Percentiles rank a stretch among this genome's conserved stretches.
These are phyloP conservation scores for Yamadazyma sp. DNA, from an alignment of 1,139 yeast species.

Conservation along the genomic window DNA sequence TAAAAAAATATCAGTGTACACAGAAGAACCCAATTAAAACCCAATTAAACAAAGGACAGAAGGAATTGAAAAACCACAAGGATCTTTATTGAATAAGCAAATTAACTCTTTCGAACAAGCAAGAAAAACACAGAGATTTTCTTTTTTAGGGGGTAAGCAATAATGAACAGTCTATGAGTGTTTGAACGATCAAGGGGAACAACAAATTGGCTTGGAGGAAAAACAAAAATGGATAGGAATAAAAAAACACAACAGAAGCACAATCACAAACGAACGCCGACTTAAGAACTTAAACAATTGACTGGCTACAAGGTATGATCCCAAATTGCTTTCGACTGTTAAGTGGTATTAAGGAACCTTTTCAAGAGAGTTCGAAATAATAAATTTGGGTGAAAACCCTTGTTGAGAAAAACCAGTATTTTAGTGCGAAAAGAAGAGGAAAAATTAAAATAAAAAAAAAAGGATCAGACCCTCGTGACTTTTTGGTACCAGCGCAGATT, in stretches of 20 bases:
- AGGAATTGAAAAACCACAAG: background rate
- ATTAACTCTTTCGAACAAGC: no score
- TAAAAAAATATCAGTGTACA: conserved; percentile 1
- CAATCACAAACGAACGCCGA: conserved; percentile 1
- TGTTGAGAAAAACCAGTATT: background rate
- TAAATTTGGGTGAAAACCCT: conserved; percentile 1
- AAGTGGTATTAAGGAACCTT: no score
- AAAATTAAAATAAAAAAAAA: background rate
- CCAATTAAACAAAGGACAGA: background rate
- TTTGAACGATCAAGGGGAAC: background rate
- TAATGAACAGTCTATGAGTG: no score
- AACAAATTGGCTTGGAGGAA: background rate
- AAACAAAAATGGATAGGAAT: background rate
- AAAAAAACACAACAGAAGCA: background rate
- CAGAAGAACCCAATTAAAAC: background rate
- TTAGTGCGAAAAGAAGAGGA: conserved; percentile 1
- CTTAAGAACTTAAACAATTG: background rate
- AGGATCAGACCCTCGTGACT: no score
- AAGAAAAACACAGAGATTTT: no score
- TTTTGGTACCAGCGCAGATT: no score
- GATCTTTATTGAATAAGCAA: background rate
- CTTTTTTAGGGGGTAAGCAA: no score
- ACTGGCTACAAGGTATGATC: background rate
- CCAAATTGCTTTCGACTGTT: background rate
- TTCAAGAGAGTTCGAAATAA: background rate